Evolutionary conservation across 1,139 yeast species (phyloP).

Genomic region (Hyphopichia wangnamkhiaoensis): DNA sequence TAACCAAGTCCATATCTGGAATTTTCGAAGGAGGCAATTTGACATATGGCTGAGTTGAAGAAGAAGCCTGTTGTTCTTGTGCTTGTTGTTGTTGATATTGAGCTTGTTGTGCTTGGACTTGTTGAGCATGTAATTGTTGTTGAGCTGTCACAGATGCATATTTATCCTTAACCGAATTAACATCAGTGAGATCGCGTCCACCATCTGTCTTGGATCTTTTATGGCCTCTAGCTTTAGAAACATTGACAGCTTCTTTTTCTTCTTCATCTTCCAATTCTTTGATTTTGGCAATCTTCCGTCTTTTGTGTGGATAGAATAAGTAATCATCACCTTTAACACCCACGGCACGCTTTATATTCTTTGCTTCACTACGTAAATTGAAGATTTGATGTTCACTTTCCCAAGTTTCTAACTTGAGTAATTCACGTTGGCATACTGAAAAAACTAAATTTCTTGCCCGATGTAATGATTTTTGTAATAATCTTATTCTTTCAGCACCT

Average conservation of each 20-base stretch:
- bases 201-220: conserved; percentile 2
- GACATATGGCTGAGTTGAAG: conserved; percentile 74
- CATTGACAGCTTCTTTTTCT: conserved; percentile 18
- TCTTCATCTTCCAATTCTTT: conserved; percentile 42
- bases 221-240: neutral
- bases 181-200: conserved; percentile 1
- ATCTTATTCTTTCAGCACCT: conserved; percentile 80
- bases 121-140: conserved; percentile 19
- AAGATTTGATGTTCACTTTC: conserved; percentile 65
- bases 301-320: conserved; percentile 76
- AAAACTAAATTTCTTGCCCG: conserved; percentile 72
- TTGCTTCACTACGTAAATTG: conserved; percentile 69
- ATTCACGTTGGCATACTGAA: conserved; percentile 74
- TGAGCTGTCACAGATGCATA: conserved; percentile 13
- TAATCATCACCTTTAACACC: conserved; percentile 86
- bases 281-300: conserved; percentile 53
- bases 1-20: conserved; percentile 87
- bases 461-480: conserved; percentile 73
- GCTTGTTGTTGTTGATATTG: conserved; percentile 19
- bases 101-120: conserved; percentile 14
- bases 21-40: conserved; percentile 86
- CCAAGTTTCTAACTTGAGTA: conserved; percentile 57
- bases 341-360: conserved; percentile 69
- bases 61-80: conserved; percentile 25
- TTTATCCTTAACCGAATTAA: conserved; percentile 1